Evolutionary conservation across 1,284 basidiomycete genomes (phyloP), one percentile per base, ranked within the genome.

Genomic region (Ceratobasidium sp.): DNA sequence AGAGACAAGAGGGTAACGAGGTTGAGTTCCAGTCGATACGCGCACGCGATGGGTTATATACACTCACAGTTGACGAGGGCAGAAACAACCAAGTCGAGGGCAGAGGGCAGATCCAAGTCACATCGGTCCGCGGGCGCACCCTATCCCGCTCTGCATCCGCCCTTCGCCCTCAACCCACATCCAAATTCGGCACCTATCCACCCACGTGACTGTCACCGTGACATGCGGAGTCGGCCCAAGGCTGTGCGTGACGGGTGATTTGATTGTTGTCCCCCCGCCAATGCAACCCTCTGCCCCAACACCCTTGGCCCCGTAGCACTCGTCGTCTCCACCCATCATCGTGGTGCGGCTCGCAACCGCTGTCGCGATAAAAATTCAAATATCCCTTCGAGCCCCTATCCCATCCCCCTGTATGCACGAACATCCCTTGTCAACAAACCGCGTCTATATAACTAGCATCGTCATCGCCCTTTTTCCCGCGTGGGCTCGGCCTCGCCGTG

Each of bases 11-110:
- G 58, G 55, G 55, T 58, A 38, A 58, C 55, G 60, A 31, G 49
- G 60, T 52, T 65, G 49, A 27, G 60, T 50, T 31, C 29, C 13
- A 53, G 50, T 25, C 47, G 49, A 49, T 20, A 20, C 15, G 20
- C 45, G 60, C 22, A 47, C 60, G 49, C 60, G 45, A 40, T 25
- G 57, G 60, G 49, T 65, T 65, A 65, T 65, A 65, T 65, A 65
- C 22, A 65, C 58, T 58, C 29, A 42, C 60, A 50, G 60, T 49
- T 53, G 60, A 53, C 22, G 47, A 65, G 60, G 49, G 50, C 15
- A 53, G 27, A 31, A 62, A 62, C 58, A 62, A 62, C 42, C 58
- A 31, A 62, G 31, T 40, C 50, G 50, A 53, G 60, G 60, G 60
- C 47, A 65, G 45, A 65, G 60, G 60, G 60, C 60, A 35, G 25